Evolutionary conservation across 768 basidiomycete species (phyloP).

Genomic region (Galerina marginata): DNA sequence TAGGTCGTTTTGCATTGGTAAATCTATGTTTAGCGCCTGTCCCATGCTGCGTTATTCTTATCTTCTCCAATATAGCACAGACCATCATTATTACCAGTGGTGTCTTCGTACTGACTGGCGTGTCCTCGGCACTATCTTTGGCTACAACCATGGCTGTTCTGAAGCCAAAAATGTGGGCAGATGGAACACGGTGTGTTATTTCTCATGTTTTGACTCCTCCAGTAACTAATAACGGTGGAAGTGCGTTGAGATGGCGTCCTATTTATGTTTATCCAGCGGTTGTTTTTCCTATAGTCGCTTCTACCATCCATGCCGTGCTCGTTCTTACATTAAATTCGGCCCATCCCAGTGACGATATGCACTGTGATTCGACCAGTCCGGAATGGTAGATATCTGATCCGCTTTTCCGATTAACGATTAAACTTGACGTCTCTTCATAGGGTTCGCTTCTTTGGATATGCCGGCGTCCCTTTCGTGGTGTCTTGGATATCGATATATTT

Average conservation of each 20-base stretch:
- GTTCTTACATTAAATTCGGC: slow-evolving; percentile 50
- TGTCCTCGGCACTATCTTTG: slow-evolving; percentile 48
- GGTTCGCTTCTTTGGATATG: slow-evolving; percentile 69
- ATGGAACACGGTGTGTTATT: slow-evolving; percentile 34
- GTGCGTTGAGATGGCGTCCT: slow-evolving; percentile 55
- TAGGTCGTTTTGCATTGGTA: slow-evolving; percentile 59
- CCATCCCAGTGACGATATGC: slow-evolving; percentile 53
- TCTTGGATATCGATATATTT: slow-evolving; percentile 57
- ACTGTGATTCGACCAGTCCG: slow-evolving; percentile 64
- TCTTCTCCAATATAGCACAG: slow-evolving; percentile 39
- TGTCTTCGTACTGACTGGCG: slow-evolving; percentile 49
- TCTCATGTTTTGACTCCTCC: slow-evolving; percentile 1
- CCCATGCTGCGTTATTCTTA: slow-evolving; percentile 1
- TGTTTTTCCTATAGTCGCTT: slow-evolving; percentile 52
- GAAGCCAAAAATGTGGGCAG: slow-evolving; percentile 48
- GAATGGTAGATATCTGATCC: slow-evolving; percentile 50
- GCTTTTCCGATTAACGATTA: not conserved
- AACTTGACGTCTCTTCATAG: slow-evolving; percentile 33
- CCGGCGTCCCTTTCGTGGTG: slow-evolving; percentile 58
- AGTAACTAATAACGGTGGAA: slow-evolving; percentile 24
- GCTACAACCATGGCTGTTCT: slow-evolving; percentile 45
- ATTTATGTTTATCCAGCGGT: slow-evolving; percentile 49
- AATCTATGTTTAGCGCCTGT: slow-evolving; percentile 15
- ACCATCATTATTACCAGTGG: slow-evolving; percentile 47
- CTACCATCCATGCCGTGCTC: slow-evolving; percentile 47